A percentile compares a stretch with the other conserved stretches of the same genome.
These are phyloP conservation scores for Starmerella geochares DNA, from an alignment of 805 yeast species.

Conservation along the genomic window DNA sequence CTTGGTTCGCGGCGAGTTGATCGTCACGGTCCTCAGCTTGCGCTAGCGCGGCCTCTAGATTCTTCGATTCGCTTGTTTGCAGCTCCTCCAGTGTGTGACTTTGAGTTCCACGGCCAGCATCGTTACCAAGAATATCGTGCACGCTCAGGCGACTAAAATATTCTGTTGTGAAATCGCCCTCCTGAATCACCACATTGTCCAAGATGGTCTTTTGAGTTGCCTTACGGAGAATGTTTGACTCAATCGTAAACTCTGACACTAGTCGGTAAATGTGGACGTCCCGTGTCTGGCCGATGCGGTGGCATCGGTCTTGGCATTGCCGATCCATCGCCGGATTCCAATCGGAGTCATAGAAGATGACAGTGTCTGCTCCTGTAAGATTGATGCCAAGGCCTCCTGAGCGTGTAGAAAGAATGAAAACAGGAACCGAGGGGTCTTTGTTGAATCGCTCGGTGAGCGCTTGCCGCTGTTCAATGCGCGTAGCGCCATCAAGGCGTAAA, in stretches of 20 bases:
- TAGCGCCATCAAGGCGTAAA: constrained; percentile 93
- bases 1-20: constrained; percentile 72
- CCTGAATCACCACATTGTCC: constrained; percentile 92
- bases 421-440: constrained; percentile 73
- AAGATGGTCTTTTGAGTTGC: constrained; percentile 91
- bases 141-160: constrained; percentile 83
- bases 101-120: constrained; percentile 32
- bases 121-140: constrained; percentile 68
- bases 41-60: constrained; percentile 54
- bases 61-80: constrained; percentile 15
- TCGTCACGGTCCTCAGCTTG: constrained; percentile 87
- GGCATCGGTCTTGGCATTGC: constrained; percentile 98
- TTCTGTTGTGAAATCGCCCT: constrained; percentile 96
- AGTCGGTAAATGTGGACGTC: constrained; percentile 96
- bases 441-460: constrained; percentile 86
- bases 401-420: constrained; percentile 84
- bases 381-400: constrained; percentile 98
- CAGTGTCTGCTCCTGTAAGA: constrained; percentile 97
- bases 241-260: constrained; percentile 92
- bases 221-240: constrained; percentile 82
- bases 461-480: constrained; percentile 94
- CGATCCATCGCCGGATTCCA: constrained; percentile 99
- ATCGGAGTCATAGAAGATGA: constrained; percentile 93
- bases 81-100: constrained; percentile 27
- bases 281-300: constrained; percentile 95